These are phyloP conservation scores for Scheffersomyces stipitis DNA, from an alignment of 805 yeast genomes.

Conservation along the genomic window DNA sequence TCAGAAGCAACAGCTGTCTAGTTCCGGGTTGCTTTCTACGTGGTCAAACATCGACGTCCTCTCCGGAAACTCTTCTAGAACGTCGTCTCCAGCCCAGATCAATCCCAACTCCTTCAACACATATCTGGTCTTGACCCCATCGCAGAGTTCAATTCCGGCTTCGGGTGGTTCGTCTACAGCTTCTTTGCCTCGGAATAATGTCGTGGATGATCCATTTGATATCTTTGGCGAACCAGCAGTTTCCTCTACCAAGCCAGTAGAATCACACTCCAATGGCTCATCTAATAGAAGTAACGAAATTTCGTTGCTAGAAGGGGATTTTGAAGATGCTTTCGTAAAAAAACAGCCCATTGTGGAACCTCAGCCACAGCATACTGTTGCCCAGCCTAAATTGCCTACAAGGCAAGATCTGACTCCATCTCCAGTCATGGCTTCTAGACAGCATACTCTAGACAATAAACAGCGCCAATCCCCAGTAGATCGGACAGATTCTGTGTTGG, in stretches of 20 bases:
- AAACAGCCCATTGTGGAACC: background rate
- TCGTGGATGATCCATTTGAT: conserved; percentile 2
- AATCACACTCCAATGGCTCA: background rate
- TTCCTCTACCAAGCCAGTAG: background rate
- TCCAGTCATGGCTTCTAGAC: background rate
- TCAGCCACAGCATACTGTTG: background rate
- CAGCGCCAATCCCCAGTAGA: conserved; percentile 2
- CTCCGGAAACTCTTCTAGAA: background rate
- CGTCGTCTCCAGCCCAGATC: background rate
- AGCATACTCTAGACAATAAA: background rate
- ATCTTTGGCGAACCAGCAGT: conserved; percentile 1
- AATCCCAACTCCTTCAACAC: background rate
- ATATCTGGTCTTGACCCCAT: background rate
- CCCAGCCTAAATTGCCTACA: background rate
- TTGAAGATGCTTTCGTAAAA: conserved; percentile 35
- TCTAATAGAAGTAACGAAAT: conserved; percentile 6
- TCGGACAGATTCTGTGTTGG: conserved; percentile 51
- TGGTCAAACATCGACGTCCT: conserved; percentile 5
- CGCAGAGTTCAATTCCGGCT: background rate
- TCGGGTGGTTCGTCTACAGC: background rate
- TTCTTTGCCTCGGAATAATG: background rate
- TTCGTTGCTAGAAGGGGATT: conserved; percentile 41
- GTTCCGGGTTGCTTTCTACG: conserved; percentile 1
- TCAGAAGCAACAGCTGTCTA: conserved; percentile 4
- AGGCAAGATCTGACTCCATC: background rate